Evolutionary conservation across 2,329 filamentous ascomycete species (phyloP), one percentile per base, ranked within the genome.

Genomic region (Fusarium pilosicola): DNA sequence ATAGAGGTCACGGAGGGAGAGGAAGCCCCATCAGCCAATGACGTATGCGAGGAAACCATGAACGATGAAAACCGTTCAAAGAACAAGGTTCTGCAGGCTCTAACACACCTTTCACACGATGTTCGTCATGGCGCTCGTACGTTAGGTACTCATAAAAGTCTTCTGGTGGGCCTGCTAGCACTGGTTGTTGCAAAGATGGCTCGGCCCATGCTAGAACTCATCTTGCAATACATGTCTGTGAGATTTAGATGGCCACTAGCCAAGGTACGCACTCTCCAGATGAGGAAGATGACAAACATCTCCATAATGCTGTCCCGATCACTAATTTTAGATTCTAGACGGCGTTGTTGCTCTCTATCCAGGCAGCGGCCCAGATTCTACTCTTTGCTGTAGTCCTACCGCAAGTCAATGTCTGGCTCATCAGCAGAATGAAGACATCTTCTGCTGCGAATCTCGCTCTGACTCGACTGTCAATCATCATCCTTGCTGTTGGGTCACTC

Each of bases 201-300:
- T 20, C 58, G 48, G 1, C 48, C 58, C 4, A 55, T 61, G 58
- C 58, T 61, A 20, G 48, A 61, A 28, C 15, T 61, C 3, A 61
- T 61, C 28, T 36, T 61, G 15, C 58, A 55, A 24, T 55, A 61
- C 48, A 55, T 61, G 58, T 61, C 58, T n/a, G 58, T 61, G 28
- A 55, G 58, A 24, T 61, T 61, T 24, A 38, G n/a, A 15, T 61
- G 46, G 58, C 36, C 46, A 3, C 3, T 61, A 4, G 36, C 48
- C 20, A 55, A 55, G 48, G 58, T 55, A 10, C 3, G 18, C 36
- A 1, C 8, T 28, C 6, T 13, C 6, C 22, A 28, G 20, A 22
- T 7, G 12, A 17, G 13, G 20, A 17, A 36, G 15, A 3, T 4
- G 1, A 8, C 8, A 18, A 36, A 14, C 9, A 22, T 41, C 38